Evolutionary conservation across 2,329 filamentous ascomycete genomes (phyloP), one percentile per base, ranked within the genome.

Genomic region (Ascocoryne sarcoides): DNA sequence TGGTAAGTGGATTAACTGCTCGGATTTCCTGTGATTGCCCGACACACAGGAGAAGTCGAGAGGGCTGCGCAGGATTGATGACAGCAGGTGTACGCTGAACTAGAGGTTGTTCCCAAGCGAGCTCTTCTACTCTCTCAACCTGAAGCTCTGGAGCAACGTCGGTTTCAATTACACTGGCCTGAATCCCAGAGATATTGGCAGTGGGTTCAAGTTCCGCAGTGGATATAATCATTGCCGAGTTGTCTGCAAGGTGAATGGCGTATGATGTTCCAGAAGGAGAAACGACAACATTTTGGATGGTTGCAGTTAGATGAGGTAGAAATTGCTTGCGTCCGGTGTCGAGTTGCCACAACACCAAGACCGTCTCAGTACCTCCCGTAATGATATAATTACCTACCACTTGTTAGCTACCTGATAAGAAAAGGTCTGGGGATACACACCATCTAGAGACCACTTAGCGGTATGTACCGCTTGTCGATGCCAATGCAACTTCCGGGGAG

Each of bases 371-470:
- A 21, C 92, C 92, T 57, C 92, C 92, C 42, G 92, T 96, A 38
- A 98, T 81, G 44, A 98, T 65, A 61, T 98, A 98, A 58, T 95
- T 88, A 37, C 86, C 85, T 92, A n/a, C 14, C 12, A 51, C 10
- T 36, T 30, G 32, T 35, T 16, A 34, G 54, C 66, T 46, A 66
- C 66, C 49, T 48, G 46, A 35, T 9, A 10, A 8, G 7, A 10
- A 30, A 29, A 18, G 23, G 9, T 10, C 16, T 36, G 5, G 10
- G 20, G 36, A 28, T 46, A 50, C 70, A 58, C 72, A 86, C 90
- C 89, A 70, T 98, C 92, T 51, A 71, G 71, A 10, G 92, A 95
- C 84, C 89, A 96, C 62, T 92, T 94, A 43, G 95, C 71, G 8
- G 85, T 75, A 53, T 84, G 81, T 7, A 95, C 88, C 36, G 82